A percentile compares a stretch with the other conserved stretches of the same genome.
Evolutionary conservation across 331 rosid species (phyloP).

Genomic region (Quercus lobata): DNA sequence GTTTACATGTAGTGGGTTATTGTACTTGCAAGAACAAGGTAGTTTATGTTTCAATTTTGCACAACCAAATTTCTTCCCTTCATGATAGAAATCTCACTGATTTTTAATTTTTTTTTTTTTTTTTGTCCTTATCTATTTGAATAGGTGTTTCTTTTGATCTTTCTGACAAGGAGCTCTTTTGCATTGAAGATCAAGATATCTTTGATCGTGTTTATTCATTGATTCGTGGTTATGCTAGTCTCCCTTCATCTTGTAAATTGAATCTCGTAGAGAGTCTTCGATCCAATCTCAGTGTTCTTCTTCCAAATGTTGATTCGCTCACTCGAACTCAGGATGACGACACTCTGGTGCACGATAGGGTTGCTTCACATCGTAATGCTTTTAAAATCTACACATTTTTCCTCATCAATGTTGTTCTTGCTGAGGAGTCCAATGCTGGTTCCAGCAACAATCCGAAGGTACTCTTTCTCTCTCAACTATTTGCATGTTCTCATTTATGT

Average conservation of each 20-base stretch:
- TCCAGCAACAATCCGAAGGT: slow-evolving; percentile 54
- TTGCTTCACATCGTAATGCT: slow-evolving; percentile 80
- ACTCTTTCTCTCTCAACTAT: not conserved
- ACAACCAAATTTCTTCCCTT: not conserved
- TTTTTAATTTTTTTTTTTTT: not conserved
- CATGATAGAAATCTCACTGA: not conserved
- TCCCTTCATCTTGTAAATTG: slow-evolving; percentile 60
- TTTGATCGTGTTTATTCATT: slow-evolving; percentile 82
- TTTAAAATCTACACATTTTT: slow-evolving; percentile 81
- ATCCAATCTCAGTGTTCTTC: slow-evolving; percentile 85
- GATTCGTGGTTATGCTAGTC: slow-evolving; percentile 39
- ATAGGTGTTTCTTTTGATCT: slow-evolving; percentile 82
- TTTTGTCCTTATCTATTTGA: not conserved
- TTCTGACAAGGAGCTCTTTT: slow-evolving; percentile 78
- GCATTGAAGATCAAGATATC: slow-evolving; percentile 77
- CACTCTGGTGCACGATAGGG: slow-evolving; percentile 40
- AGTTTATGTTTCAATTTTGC: not conserved
- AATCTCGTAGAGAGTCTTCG: slow-evolving; percentile 81
- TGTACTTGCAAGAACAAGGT: not conserved
- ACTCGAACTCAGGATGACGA: slow-evolving; percentile 46
- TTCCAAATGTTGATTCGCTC: slow-evolving; percentile 82
- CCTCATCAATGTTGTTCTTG: slow-evolving; percentile 51
- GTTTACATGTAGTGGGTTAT: not conserved
- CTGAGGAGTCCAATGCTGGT: slow-evolving; percentile 43
- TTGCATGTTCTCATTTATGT: not conserved